phyloP scores from a whole-genome alignment of 2,329 filamentous ascomycete genomes.

The Didymella pomorum region DNA sequence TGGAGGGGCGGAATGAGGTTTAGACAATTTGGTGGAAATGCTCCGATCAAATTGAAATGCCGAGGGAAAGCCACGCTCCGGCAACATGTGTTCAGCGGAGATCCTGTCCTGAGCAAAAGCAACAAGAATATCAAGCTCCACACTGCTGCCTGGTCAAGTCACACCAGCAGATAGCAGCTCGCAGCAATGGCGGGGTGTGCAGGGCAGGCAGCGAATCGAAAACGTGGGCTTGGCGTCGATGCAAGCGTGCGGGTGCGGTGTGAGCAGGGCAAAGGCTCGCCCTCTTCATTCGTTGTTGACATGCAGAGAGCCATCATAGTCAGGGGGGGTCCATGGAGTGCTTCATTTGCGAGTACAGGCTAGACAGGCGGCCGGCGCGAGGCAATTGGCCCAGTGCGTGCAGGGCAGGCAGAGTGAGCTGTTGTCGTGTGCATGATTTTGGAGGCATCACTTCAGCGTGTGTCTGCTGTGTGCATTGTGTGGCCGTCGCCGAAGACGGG shows the following conservation, averaged over 20 bases:
- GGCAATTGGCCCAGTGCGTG: slow-evolving; percentile 12
- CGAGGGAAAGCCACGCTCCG: slow-evolving; percentile 13
- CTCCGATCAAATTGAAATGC: slow-evolving; percentile 17
- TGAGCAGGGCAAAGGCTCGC: slow-evolving; percentile 14
- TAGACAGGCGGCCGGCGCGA: slow-evolving; percentile 28
- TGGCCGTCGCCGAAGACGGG: slow-evolving; percentile 13
- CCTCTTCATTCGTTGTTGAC: slow-evolving; percentile 30
- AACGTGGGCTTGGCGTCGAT: slow-evolving; percentile 12
- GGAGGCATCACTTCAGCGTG: not conserved
- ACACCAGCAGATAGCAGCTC: not conserved
- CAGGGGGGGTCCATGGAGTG: slow-evolving; percentile 34
- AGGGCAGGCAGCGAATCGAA: slow-evolving; percentile 15
- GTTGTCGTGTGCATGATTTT: slow-evolving; percentile 19
- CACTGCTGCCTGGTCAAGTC: not conserved
- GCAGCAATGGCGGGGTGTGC: slow-evolving; percentile 11
- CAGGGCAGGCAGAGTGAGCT: slow-evolving; percentile 4
- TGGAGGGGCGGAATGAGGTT: slow-evolving; percentile 28
- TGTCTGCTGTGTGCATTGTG: not conserved
- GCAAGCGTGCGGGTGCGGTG: slow-evolving; percentile 23
- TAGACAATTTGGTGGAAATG: slow-evolving; percentile 7
- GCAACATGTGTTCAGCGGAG: slow-evolving; percentile 16
- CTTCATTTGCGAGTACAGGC: slow-evolving; percentile 25
- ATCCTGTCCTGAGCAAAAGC: not conserved
- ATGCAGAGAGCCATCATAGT: slow-evolving; percentile 13
- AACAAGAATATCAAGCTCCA: not conserved